Evolutionary conservation across 2,329 filamentous ascomycete genomes (phyloP).

Genomic region (Phoma sp.): DNA sequence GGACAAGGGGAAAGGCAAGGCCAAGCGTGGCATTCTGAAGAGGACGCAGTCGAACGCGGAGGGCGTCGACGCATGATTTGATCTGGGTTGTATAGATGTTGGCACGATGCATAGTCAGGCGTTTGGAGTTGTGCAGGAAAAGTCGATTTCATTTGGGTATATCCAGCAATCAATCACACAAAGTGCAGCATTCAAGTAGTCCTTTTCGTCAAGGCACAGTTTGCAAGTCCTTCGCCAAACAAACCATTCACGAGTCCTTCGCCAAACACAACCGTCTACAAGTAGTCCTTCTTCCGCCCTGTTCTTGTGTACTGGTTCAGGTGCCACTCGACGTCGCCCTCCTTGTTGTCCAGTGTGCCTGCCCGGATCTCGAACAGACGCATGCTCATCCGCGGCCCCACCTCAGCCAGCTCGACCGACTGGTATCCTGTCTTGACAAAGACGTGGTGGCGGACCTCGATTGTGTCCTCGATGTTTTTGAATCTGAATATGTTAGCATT

Average conservation of each 20-base stretch:
- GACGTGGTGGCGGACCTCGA: constrained; percentile 92
- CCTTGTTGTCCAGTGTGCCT: constrained; percentile 91
- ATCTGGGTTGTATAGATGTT: too few species aligned
- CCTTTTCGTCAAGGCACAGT: too few species aligned
- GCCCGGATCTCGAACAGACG: constrained; percentile 89
- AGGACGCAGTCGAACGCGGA: background rate
- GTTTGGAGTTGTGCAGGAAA: constrained; percentile 4
- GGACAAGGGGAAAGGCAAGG: constrained; percentile 32
- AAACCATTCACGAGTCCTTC: background rate
- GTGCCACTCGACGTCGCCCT: constrained; percentile 96
- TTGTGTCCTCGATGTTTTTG: constrained; percentile 85
- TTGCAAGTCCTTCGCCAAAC: background rate
- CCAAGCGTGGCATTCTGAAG: constrained; percentile 17
- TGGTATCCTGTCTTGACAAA: constrained; percentile 94
- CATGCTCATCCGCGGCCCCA: constrained; percentile 93
- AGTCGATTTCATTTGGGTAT: constrained; percentile 7
- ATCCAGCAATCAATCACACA: constrained; percentile 3
- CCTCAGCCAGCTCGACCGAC: constrained; percentile 64
- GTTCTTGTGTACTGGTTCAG: constrained; percentile 95
- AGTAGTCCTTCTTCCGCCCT: constrained; percentile 92
- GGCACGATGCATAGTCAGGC: background rate
- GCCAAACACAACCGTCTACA: constrained; percentile 64
- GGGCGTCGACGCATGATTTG: too few species aligned
- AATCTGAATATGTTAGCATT: constrained; percentile 27
- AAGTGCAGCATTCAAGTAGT: too few species aligned